Evolutionary conservation across 805 yeast genomes (phyloP).

Genomic region (Ogataea nakhonphanomensis): DNA sequence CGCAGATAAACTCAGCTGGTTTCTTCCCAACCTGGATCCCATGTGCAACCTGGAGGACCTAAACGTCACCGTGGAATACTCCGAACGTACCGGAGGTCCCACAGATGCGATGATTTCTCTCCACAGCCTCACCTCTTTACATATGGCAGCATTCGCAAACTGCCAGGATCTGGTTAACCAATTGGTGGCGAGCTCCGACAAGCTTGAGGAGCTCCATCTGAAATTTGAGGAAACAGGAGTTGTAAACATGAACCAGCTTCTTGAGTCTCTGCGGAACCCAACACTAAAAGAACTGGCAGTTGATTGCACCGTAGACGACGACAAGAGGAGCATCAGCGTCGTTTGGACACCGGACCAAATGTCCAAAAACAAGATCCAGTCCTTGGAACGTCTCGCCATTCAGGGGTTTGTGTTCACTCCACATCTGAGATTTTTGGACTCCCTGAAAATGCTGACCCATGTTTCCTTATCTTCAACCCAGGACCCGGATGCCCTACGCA

Average conservation of each 20-base stretch:
- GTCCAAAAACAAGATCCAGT: conserved; percentile 1
- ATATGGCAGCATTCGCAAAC: conserved; percentile 3
- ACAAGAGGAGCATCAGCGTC: conserved; percentile 9
- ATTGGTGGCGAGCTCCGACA: conserved; percentile 6
- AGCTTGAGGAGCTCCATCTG: background rate
- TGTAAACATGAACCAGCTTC: conserved; percentile 3
- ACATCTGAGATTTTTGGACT: conserved; percentile 7
- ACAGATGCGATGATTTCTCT: background rate
- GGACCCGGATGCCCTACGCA: conserved; percentile 11
- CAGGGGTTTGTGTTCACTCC: conserved; percentile 9
- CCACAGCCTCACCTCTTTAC: conserved; percentile 4
- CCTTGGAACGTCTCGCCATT: conserved; percentile 2
- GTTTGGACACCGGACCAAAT: conserved; percentile 11
- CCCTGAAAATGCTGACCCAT: conserved; percentile 1
- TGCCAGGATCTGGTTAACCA: conserved; percentile 4
- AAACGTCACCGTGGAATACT: conserved; percentile 3
- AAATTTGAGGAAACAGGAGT: conserved; percentile 6
- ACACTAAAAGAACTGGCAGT: conserved; percentile 4
- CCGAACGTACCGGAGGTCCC: conserved; percentile 3
- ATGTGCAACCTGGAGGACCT: conserved; percentile 5
- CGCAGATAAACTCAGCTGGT: conserved; percentile 3
- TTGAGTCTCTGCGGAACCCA: background rate
- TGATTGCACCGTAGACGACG: conserved; percentile 10
- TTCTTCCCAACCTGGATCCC: conserved; percentile 1
- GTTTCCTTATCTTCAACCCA: conserved; percentile 7